Conservation (phyloP, 164 flowering plant genomes). For the Vitis rotundifolia region DNA sequence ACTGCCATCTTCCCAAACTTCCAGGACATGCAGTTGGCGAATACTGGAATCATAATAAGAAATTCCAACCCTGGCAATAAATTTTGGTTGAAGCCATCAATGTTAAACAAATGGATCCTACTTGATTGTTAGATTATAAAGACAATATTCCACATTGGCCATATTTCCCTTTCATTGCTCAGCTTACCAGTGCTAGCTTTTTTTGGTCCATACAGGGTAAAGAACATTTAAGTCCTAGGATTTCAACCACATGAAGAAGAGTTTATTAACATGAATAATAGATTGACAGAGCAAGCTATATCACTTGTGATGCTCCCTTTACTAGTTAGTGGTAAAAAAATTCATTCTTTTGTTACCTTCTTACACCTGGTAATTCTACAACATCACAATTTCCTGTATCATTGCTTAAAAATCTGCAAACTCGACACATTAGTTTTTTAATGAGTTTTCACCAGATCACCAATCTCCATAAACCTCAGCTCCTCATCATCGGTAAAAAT, state of each 20-base stretch:
- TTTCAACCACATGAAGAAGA: neutral
- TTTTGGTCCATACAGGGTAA: too few relatives aligned
- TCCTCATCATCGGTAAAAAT: neutral
- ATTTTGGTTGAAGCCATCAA: conserved; percentile 1
- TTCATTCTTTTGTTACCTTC: neutral
- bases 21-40: conserved; percentile 86
- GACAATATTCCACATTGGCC: neutral
- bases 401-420: neutral
- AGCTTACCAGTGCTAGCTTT: too few relatives aligned
- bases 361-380: neutral
- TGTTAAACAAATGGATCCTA: neutral
- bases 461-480: neutral
- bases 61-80: conserved; percentile 72
- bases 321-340: neutral
- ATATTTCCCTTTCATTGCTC: neutral
- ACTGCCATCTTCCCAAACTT: conserved; percentile 88
- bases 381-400: neutral
- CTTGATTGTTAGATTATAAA: neutral
- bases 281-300: neutral
- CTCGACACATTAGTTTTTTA: neutral
- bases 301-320: neutral
- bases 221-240: neutral
- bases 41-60: conserved; percentile 78
- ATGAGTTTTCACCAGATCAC: neutral
- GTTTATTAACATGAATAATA: neutral